Conservation (phyloP, 768 basidiomycete species). For the Amylocystis lapponica region DNA sequence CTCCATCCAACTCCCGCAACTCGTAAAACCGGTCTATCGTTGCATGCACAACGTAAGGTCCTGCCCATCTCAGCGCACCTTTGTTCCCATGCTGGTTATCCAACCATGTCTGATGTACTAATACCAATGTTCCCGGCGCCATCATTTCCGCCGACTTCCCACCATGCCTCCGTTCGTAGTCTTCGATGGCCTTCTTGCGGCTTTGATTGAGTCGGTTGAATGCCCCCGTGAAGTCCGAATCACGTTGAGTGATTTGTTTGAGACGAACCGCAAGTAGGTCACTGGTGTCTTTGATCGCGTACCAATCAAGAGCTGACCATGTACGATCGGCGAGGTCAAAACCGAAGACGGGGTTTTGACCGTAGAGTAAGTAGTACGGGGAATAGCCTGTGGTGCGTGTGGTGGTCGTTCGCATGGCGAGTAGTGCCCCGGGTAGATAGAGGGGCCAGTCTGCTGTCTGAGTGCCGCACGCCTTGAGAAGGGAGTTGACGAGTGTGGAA, state of each 20-base stretch:
- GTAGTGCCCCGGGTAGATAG: not conserved
- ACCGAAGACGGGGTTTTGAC: no score
- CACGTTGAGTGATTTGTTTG: not conserved
- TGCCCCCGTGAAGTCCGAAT: no score
- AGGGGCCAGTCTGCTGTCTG: not conserved
- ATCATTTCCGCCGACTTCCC: no score
- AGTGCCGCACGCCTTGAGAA: not conserved
- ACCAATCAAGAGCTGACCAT: not conserved
- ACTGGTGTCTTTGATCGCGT: not conserved
- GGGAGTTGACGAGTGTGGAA: no score
- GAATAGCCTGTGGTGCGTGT: no score
- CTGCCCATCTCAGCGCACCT: constrained; percentile 22
- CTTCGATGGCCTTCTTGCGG: no score
- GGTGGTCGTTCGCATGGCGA: no score
- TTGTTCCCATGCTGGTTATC: constrained; percentile 27
- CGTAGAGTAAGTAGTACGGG: not conserved
- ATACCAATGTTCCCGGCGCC: constrained; percentile 27
- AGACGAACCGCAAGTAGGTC: not conserved
- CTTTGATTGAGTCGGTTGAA: no score
- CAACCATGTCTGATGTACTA: constrained; percentile 26
- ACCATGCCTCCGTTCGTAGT: no score
- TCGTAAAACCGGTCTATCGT: constrained; percentile 4
- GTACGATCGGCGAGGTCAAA: no score
- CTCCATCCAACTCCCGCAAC: not conserved
- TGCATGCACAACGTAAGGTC: constrained; percentile 27